Base-by-base conservation (phyloP, 2,329 filamentous ascomycete species). In the Neopestalotiopsis sp. region DNA sequence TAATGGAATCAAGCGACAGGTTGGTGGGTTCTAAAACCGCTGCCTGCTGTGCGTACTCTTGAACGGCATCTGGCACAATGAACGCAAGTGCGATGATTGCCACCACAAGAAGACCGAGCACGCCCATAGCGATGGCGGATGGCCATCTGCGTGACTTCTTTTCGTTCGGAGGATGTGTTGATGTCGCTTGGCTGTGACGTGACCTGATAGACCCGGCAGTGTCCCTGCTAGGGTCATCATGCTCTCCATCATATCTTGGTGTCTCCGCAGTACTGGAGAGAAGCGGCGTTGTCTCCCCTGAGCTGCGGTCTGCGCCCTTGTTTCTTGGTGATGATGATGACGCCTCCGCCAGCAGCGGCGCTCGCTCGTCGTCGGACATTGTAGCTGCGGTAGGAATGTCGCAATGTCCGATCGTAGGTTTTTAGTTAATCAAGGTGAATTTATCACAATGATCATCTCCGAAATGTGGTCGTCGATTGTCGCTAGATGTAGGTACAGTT, bases 31-130 rank as follows among this genome's bases (percentile, higher is more conserved):
- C 90, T 73, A 99, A 88, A 20, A 95, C 90, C 30, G 91, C 87
- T 3, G 95, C 94, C 79, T 95, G 87, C 80, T 95, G 92, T 63
- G 92, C 93, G 80, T 99, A 99, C 77, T 94, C 88, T 80, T 97
- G 90, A 12, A 97, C 89, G 7, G 91, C 89, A 17, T 92, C 90
- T 1, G 95, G 95, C 0, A 92, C 89, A 67, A 97, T 88, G 81
- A 97, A 97, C 17, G 91, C 94, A 68, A 95, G 83, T 17, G 92
- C 81, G 69, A 98, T 90, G 73, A 97, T 94, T 34, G 86, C 78
- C 28, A 95, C 74, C 5, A 91, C 85, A 6, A 90, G 75, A 1
- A 88, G 73, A 63, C 87, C 92, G 9, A 98, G 82, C 2, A 92
- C 68, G 1, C 86, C 73, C 70, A 97, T 88, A 38, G 95, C 92